Evolutionary conservation across 2,329 filamentous ascomycete species (phyloP).

Genomic region (Microdochium paspali): DNA sequence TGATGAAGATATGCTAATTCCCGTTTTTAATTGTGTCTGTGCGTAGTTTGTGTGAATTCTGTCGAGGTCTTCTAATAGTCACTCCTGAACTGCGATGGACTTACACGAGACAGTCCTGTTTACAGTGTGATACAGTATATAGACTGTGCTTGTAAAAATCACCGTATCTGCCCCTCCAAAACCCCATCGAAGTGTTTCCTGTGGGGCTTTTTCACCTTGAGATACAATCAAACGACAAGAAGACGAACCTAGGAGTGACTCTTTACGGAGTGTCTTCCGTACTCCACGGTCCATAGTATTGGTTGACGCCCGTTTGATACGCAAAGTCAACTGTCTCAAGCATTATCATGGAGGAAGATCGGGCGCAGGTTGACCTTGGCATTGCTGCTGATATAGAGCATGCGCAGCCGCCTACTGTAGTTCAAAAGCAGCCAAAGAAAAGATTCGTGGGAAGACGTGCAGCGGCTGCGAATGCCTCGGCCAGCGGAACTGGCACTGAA

Average conservation of each 20-base stretch:
- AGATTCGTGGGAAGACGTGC: slow-evolving; percentile 81
- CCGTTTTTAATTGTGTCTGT: too few relatives aligned
- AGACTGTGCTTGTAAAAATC: background rate
- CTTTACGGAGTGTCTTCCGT: too few relatives aligned
- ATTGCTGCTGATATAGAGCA: slow-evolving; percentile 58
- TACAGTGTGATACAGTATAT: background rate
- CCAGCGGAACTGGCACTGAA: slow-evolving; percentile 27
- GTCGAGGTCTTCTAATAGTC: background rate
- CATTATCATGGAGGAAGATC: slow-evolving; percentile 62
- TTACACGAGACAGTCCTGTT: background rate
- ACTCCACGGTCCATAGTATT: too few relatives aligned
- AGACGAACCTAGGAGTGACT: too few relatives aligned
- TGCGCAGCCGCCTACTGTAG: slow-evolving; percentile 21
- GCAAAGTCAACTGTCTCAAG: background rate
- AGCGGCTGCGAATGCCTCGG: slow-evolving; percentile 52
- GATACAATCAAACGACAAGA: too few relatives aligned
- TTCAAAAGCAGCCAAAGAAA: slow-evolving; percentile 69
- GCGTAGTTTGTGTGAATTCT: background rate
- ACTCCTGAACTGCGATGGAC: too few relatives aligned
- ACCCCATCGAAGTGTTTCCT: background rate
- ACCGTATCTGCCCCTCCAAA: background rate
- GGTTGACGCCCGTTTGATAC: too few relatives aligned
- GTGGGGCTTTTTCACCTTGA: background rate
- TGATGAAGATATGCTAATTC: too few relatives aligned
- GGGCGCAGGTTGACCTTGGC: slow-evolving; percentile 60